Evolutionary conservation across 768 basidiomycete genomes (phyloP).

Genomic region (Mycena polygramma): DNA sequence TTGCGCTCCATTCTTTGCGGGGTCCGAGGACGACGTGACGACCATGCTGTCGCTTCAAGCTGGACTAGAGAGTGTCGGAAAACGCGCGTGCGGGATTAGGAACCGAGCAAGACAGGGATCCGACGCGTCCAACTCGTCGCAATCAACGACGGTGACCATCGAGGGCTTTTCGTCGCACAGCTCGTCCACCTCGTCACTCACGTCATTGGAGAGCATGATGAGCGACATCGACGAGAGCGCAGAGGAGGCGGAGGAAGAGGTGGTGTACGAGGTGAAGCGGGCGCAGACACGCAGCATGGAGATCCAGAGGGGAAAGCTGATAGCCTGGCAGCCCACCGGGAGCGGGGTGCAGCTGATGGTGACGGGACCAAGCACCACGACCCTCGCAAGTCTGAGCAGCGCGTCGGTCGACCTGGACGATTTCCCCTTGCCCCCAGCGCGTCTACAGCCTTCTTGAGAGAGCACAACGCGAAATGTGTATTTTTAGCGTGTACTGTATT

Average conservation of each 20-base stretch:
- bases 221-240: slow-evolving; percentile 40
- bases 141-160: slow-evolving; percentile 42
- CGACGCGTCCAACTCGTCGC: slow-evolving; percentile 49
- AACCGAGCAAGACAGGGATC: slow-evolving; percentile 46
- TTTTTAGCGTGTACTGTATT: slow-evolving; percentile 20
- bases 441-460: too few species aligned
- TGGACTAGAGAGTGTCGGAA: slow-evolving; percentile 41
- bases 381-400: slow-evolving; percentile 52
- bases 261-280: slow-evolving; percentile 59
- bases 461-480: not conserved
- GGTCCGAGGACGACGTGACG: slow-evolving; percentile 37
- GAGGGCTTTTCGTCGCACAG: slow-evolving; percentile 36
- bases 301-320: slow-evolving; percentile 60
- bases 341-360: slow-evolving; percentile 46
- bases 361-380: slow-evolving; percentile 52
- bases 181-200: slow-evolving; percentile 37
- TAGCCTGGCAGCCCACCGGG: slow-evolving; percentile 38
- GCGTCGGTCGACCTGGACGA: slow-evolving; percentile 58
- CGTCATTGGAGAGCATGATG: slow-evolving; percentile 36
- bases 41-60: slow-evolving; percentile 44
- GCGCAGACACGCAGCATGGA: slow-evolving; percentile 65
- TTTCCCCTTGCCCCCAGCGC: slow-evolving; percentile 57
- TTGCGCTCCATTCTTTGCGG: slow-evolving; percentile 35
- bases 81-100: slow-evolving; percentile 30
- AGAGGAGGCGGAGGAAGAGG: slow-evolving; percentile 51